Conservation (phyloP, 106 monocot genomes). For the Iris macrosiphon region DNA sequence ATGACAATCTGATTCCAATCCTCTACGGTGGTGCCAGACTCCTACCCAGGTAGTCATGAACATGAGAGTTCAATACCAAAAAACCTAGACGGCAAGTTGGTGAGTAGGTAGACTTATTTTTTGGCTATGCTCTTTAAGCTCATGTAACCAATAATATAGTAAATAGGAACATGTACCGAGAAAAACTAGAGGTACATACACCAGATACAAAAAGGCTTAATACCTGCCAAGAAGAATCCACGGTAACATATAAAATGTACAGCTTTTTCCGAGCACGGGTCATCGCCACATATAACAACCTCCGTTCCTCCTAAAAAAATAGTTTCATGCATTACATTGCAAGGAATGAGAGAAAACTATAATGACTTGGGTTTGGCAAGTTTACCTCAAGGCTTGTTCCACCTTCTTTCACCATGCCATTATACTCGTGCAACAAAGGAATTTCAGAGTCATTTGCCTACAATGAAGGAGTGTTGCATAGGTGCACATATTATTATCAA, state of each 20-base stretch:
- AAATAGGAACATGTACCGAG: neutral
- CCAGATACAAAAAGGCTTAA: neutral
- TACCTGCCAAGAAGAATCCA: conserved; percentile 79
- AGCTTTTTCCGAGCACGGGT: conserved; percentile 82
- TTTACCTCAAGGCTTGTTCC: conserved; percentile 65
- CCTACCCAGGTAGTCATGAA: no score
- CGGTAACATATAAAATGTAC: conserved; percentile 59
- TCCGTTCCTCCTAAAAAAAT: conserved; percentile 74
- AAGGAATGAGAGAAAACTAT: conserved; percentile 1
- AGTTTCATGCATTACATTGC: conserved; percentile 2
- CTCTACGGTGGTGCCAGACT: no score
- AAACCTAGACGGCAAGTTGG: no score
- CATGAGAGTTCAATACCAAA: no score
- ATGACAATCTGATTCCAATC: no score
- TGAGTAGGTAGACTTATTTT: no score
- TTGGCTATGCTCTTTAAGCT: no score
- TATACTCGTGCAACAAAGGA: conserved; percentile 74
- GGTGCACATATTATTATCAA: neutral
- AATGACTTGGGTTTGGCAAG: neutral
- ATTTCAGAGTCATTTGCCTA: conserved; percentile 96
- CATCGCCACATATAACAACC: conserved; percentile 88
- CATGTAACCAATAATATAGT: neutral
- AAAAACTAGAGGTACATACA: neutral
- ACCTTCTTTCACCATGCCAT: conserved; percentile 39
- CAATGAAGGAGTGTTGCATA: neutral